Evolutionary conservation across 1,284 basidiomycete species (phyloP).

Genomic region (Ceratobasidium sp.): DNA sequence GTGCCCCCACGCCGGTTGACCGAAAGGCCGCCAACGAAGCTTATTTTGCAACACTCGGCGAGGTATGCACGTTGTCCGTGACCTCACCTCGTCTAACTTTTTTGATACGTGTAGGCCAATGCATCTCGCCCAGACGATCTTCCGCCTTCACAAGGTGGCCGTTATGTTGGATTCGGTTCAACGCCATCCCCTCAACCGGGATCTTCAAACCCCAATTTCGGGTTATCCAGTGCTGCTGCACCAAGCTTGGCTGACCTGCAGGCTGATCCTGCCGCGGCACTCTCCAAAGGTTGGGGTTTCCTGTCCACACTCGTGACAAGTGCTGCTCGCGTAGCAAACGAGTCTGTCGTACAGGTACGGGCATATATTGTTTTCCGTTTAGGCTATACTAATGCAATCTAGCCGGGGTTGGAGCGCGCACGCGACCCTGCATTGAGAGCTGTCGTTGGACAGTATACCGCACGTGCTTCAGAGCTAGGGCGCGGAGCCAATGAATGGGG

Average conservation of each 20-base stretch:
- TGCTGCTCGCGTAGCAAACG: conserved; percentile 72
- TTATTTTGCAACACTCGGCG: conserved; percentile 75
- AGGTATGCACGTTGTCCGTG: conserved; percentile 45
- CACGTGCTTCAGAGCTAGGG: conserved; percentile 63
- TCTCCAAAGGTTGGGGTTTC: conserved; percentile 84
- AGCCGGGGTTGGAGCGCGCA: conserved; percentile 73
- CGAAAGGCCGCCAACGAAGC: conserved; percentile 76
- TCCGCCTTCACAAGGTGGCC: conserved; percentile 83
- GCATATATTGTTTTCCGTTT: too few species aligned
- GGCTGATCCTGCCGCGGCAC: conserved; percentile 74
- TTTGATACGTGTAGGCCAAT: conserved; percentile 55
- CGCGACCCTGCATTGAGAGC: conserved; percentile 76
- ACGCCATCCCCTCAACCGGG: conserved; percentile 62
- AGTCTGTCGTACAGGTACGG: conserved; percentile 69
- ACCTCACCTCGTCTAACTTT: conserved; percentile 19
- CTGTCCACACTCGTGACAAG: conserved; percentile 75
- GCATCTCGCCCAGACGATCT: conserved; percentile 70
- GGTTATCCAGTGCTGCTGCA: conserved; percentile 70
- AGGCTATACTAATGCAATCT: too few species aligned
- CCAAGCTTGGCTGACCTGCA: conserved; percentile 76
- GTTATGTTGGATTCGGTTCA: conserved; percentile 82
- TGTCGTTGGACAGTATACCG: conserved; percentile 70
- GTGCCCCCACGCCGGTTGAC: conserved; percentile 56
- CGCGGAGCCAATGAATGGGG: conserved; percentile 72
- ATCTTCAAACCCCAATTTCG: conserved; percentile 63